Base-by-base conservation (phyloP, 129 eudicot species). In the Solidago caesia region DNA sequence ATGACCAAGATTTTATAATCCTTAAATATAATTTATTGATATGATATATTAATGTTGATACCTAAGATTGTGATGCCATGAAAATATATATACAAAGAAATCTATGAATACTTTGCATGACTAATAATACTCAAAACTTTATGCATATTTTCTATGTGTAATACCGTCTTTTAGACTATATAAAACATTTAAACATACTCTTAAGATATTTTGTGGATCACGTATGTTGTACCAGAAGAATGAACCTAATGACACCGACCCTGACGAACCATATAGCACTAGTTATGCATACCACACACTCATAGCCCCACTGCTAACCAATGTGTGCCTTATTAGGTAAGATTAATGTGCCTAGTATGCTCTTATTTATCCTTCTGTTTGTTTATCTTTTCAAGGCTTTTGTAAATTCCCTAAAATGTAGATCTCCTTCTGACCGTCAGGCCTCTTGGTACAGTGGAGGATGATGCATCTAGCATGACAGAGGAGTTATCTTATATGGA, bases 401-500 rank as follows among this genome's bases (percentile, higher is more conserved):
- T 61, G 68, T 49, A 21, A 8, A 44, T 67, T 75, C 21, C 29
- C 70, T 49, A 51, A 71, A 41, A 8, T 5, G 11, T 60, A 68
- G 12, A 64, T 45, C 67, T 75, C 39, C 10, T 70, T 46, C 70
- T 71, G 70, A 47, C 56, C 56, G 11, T 39, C 83, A 90, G 97
- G 90, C 63, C 68, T 71, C 64, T 41, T 47, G 82, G 52, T 57
- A 74, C 72, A 47, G 65, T 39, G 61, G 89, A 83, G 64, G 58
- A 83, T 74, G 93, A 94, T 75, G 85, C 58, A 41, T 81, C 85
- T 72, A 86, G 88, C 88, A 75, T 71, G 79, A 58, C 51, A 5
- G 89, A 86, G 72, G 99, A 90, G 59, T 71, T 49, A 60, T 77
- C 89, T 71, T 72, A 67, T 80, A 77, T 65, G 73, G 86, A 81